These are phyloP conservation scores for Tritrichomonas foetus DNA, from an alignment of 208 protist species.

Conservation along the genomic window DNA sequence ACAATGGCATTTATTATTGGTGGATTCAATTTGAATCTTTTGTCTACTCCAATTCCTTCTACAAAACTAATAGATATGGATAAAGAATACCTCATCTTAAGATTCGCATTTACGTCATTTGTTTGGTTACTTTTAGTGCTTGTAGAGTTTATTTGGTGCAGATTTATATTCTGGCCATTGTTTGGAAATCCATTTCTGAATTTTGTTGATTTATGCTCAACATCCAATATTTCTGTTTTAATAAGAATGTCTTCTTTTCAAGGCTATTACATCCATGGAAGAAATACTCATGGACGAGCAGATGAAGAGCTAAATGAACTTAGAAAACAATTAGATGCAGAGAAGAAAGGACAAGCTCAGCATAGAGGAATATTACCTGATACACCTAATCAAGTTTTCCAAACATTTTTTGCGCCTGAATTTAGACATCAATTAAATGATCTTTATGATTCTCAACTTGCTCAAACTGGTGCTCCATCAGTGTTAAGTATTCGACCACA, in stretches of 20 bases:
- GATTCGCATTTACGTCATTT: neutral
- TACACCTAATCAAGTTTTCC: neutral
- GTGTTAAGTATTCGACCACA: neutral
- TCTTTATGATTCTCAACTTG: neutral
- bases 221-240: neutral
- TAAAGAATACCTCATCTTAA: neutral
- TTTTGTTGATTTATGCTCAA: neutral
- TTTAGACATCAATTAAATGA: neutral
- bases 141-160: neutral
- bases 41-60: neutral
- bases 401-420: neutral
- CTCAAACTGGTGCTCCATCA: neutral
- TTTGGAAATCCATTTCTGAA: slow-evolving; percentile 24
- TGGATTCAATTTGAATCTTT: neutral
- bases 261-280: neutral
- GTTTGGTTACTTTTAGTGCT: neutral
- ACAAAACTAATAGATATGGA: neutral
- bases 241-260: neutral
- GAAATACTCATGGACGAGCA: neutral
- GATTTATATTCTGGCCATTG: neutral
- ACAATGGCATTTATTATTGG: neutral
- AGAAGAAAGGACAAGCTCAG: neutral
- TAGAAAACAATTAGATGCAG: neutral
- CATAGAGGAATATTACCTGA: neutral
- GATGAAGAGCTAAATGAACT: neutral